These are phyloP conservation scores for Colletotrichum shisoi DNA, from an alignment of 2,329 filamentous ascomycete species.

Conservation along the genomic window DNA sequence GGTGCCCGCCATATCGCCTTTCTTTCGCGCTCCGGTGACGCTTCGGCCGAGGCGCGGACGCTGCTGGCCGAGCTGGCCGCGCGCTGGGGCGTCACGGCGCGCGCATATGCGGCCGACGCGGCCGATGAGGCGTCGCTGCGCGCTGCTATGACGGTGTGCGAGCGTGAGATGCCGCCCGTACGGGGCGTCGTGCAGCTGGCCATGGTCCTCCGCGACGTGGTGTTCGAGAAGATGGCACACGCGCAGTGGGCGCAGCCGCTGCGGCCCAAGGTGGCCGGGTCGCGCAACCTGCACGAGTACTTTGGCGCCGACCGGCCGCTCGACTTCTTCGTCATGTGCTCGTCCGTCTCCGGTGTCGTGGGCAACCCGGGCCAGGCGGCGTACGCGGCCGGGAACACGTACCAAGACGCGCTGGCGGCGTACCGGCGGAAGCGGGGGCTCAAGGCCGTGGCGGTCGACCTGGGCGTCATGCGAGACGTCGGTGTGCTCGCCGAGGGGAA, in stretches of 20 bases:
- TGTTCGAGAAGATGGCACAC: conserved; percentile 45
- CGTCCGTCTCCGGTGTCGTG: conserved; percentile 45
- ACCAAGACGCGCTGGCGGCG: conserved; percentile 52
- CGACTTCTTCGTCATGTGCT: conserved; percentile 47
- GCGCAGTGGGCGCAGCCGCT: conserved; percentile 41
- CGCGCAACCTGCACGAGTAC: conserved; percentile 48
- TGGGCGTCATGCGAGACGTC: conserved; percentile 40
- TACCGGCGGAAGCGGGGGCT: conserved; percentile 44
- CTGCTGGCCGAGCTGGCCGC: too few relatives aligned
- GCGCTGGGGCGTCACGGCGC: conserved; percentile 4
- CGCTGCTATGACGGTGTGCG: conserved; percentile 5
- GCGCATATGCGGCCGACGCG: conserved; percentile 46
- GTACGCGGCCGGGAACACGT: conserved; percentile 53
- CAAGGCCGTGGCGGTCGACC: conserved; percentile 51
- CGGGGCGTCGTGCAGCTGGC: conserved; percentile 38
- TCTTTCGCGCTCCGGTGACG: conserved; percentile 43
- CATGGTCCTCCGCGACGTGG: conserved; percentile 38
- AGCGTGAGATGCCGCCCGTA: conserved; percentile 40
- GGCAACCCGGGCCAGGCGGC: conserved; percentile 50
- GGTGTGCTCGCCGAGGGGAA: too few relatives aligned
- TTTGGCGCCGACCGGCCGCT: conserved; percentile 30
- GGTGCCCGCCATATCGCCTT: conserved; percentile 47
- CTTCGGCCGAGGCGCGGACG: conserved; percentile 20
- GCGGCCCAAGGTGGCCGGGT: conserved; percentile 48
- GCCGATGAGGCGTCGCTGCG: conserved; percentile 36